A percentile compares a stretch with the other conserved stretches of the same genome.
phyloP scores from a whole-genome alignment of 331 rosid genomes.

The Stylosanthes scabra region DNA sequence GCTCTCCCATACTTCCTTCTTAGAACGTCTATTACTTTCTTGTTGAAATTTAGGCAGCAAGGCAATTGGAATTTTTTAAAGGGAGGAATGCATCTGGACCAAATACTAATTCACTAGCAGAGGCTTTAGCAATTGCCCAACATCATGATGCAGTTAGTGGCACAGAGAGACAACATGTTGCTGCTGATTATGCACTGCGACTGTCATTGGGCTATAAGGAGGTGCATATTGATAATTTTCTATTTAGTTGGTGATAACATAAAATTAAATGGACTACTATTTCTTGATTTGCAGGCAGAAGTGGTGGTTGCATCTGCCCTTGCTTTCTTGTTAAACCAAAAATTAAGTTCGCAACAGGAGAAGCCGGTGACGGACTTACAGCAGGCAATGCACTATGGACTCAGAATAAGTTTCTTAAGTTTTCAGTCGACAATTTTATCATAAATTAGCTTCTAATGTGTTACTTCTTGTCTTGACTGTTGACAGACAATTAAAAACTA shows the following conservation, averaged over 20 bases:
- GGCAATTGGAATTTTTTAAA: constrained; percentile 80
- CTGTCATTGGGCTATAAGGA: constrained; percentile 57
- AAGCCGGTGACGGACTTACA: constrained; percentile 46
- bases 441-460: background rate
- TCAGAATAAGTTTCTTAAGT: constrained; percentile 8
- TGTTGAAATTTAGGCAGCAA: constrained; percentile 72
- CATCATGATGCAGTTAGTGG: constrained; percentile 78
- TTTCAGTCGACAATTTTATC: constrained; percentile 17
- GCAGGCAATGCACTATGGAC: constrained; percentile 64
- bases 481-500: background rate
- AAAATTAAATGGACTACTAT: constrained; percentile 20
- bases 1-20: constrained; percentile 30
- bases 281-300: constrained; percentile 68
- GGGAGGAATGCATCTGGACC: constrained; percentile 72
- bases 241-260: constrained; percentile 31
- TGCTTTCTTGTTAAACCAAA: constrained; percentile 67
- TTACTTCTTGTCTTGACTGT: background rate
- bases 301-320: constrained; percentile 81
- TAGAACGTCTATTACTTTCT: constrained; percentile 23
- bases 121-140: constrained; percentile 76
- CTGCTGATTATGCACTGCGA: constrained; percentile 65
- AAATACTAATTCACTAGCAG: constrained; percentile 76
- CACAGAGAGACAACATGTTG: constrained; percentile 68
- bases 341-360: constrained; percentile 45
- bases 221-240: constrained; percentile 46